Percentiles rank a stretch among this genome's conserved stretches.
phyloP scores from a whole-genome alignment of 257 asterid genomes.

The Dorcoceras hygrometricum region DNA sequence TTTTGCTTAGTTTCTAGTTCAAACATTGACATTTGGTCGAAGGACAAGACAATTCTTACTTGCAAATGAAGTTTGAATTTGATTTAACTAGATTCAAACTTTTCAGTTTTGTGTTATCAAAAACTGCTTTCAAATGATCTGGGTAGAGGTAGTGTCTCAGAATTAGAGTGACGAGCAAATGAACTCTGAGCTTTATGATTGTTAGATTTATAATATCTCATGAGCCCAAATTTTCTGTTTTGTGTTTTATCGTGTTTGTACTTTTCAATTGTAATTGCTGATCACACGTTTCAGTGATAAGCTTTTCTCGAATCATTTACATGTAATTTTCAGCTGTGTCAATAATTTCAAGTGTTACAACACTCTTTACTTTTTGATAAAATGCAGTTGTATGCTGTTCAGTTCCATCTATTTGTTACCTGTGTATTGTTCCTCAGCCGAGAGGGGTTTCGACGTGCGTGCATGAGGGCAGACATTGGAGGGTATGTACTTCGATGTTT shows the following conservation, averaged over 20 bases:
- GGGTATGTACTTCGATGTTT: constrained; percentile 45
- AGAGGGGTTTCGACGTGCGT: constrained; percentile 92
- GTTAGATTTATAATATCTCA: neutral
- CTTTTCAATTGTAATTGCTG: no score
- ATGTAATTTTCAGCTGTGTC: neutral
- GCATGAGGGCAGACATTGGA: constrained; percentile 83
- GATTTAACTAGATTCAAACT: no score
- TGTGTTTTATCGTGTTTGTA: no score
- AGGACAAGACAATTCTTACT: neutral
- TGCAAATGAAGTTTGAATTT: neutral
- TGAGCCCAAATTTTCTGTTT: neutral
- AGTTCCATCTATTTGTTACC: constrained; percentile 87
- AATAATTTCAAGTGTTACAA: constrained; percentile 4
- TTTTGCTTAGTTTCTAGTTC: neutral
- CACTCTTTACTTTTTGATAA: constrained; percentile 16
- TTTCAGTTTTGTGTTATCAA: neutral
- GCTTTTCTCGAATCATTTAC: neutral
- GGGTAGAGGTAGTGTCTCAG: neutral
- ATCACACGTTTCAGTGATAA: neutral
- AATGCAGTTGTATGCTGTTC: constrained; percentile 87
- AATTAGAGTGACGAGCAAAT: neutral
- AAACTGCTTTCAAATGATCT: no score
- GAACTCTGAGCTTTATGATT: neutral
- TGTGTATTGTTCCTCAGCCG: constrained; percentile 87
- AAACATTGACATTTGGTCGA: neutral